phyloP scores from a whole-genome alignment of 169 alveolate genomes.

The Plasmodium cynomolgi region DNA sequence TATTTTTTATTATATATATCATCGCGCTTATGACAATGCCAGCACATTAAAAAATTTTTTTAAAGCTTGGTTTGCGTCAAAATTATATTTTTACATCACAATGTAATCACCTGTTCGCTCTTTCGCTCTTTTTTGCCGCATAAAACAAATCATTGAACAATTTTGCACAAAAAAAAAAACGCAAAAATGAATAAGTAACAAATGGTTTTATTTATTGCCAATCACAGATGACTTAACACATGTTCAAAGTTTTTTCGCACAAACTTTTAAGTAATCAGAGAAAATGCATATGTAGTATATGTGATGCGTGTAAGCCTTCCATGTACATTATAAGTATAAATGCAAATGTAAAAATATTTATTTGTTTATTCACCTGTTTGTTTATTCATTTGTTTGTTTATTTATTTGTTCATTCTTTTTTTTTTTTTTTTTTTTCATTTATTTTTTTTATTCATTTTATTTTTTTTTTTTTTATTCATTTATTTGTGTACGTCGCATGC shows the following conservation, averaged over 20 bases:
- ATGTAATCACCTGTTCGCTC: neutral
- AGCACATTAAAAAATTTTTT: neutral
- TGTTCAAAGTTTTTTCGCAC: neutral
- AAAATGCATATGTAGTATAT: neutral
- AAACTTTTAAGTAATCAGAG: neutral
- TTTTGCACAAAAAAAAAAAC: neutral
- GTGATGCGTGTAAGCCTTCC: neutral
- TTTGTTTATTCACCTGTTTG: neutral
- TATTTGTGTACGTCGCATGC: neutral
- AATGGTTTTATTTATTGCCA: neutral
- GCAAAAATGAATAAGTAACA: neutral
- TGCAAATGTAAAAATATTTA: neutral
- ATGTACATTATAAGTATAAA: neutral
- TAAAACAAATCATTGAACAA: neutral
- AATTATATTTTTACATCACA: neutral
- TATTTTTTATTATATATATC: neutral
- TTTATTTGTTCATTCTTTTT: no score
- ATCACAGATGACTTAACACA: neutral
- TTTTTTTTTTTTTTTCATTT: neutral
- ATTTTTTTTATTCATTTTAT: neutral
- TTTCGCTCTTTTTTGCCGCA: neutral
- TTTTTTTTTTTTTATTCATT: neutral
- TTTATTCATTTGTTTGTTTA: neutral
- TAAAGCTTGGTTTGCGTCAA: neutral
- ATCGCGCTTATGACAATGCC: neutral